phyloP scores from a whole-genome alignment of 2,329 filamentous ascomycete genomes.

The Didymella pomorum region DNA sequence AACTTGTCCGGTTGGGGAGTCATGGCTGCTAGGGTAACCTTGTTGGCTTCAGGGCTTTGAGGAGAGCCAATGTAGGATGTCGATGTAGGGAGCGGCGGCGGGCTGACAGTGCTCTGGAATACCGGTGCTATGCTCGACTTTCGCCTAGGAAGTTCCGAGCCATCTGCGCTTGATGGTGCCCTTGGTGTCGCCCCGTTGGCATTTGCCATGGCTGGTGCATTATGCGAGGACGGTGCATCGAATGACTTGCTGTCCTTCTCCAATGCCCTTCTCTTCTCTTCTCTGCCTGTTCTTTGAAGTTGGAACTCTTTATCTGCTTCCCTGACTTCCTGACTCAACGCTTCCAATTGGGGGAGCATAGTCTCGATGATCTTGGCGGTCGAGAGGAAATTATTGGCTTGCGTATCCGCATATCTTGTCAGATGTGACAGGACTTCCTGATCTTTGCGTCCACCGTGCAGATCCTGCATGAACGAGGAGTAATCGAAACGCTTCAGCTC shows the following conservation, averaged over 20 bases:
- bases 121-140: conserved; percentile 45
- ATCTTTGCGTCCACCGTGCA: conserved; percentile 98
- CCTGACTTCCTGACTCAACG: conserved; percentile 85
- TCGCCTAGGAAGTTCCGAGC: conserved; percentile 37
- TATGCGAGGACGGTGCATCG: conserved; percentile 41
- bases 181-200: conserved; percentile 37
- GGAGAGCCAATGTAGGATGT: conserved; percentile 36
- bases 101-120: conserved; percentile 47
- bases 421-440: conserved; percentile 95
- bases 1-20: conserved; percentile 67
- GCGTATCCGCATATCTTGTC: conserved; percentile 90
- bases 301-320: conserved; percentile 97
- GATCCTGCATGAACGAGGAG: conserved; percentile 97
- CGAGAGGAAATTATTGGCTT: conserved; percentile 81
- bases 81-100: conserved; percentile 38
- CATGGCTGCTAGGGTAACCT: conserved; percentile 33
- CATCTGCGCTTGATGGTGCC: conserved; percentile 33
- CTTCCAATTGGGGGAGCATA: conserved; percentile 88
- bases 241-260: conserved; percentile 78
- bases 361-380: conserved; percentile 88
- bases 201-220: conserved; percentile 32
- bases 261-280: conserved; percentile 88
- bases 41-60: conserved; percentile 42
- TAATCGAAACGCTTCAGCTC: conserved; percentile 98
- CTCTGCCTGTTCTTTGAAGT: conserved; percentile 90